Evolutionary conservation across 495 filamentous ascomycete genomes (phyloP), one percentile per base, ranked within the genome.

Genomic region (Bacidia gigantensis): DNA sequence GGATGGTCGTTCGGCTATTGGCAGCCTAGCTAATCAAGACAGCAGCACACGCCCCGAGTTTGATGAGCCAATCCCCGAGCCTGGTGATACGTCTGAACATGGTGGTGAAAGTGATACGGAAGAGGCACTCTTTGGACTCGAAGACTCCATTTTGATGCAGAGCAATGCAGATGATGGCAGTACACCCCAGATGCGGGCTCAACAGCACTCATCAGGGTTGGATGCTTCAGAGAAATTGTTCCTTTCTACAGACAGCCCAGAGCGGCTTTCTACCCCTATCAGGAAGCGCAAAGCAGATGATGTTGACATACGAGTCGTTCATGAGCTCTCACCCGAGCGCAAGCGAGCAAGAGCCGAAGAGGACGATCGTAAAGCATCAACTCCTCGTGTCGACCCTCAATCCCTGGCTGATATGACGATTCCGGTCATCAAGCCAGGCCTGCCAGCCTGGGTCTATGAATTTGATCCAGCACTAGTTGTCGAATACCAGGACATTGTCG

Each of bases 381-480:
- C 24, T 41, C 9, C 56, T 2, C 48, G 7, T 53, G 20, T 40
- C 49, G 41, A 47, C 38, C 38, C 22, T 25, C 20, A 55, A 49
- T 0, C 50, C 56, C 22, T 41, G 55, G 17, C 12, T 46, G 11
- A 60, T n/a, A 25, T 43, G 39, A 1, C 3, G 23, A 38, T 22
- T 3, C 21, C 59, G 2, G n/a, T 10, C 2, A 54, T 57, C 35
- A 49, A 58, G 32, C 44, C 43, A 7, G 48, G 56, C 18, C 64
- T 71, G 44, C 72, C 73, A 12, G 63, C 55, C 2, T 77, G 73
- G 74, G 60, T 73, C 11, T 60, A 68, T 23, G 68, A 72, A 14
- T 68, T 75, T 49, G 71, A 77, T 42, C 53, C 67, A 5, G 72
- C 69, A 12, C 49, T 77, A 35, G 63, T 77, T 45, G 60, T 74